Evolutionary conservation across 2,329 filamentous ascomycete genomes (phyloP), one percentile per base, ranked within the genome.

Genomic region (Botrytis elliptica): DNA sequence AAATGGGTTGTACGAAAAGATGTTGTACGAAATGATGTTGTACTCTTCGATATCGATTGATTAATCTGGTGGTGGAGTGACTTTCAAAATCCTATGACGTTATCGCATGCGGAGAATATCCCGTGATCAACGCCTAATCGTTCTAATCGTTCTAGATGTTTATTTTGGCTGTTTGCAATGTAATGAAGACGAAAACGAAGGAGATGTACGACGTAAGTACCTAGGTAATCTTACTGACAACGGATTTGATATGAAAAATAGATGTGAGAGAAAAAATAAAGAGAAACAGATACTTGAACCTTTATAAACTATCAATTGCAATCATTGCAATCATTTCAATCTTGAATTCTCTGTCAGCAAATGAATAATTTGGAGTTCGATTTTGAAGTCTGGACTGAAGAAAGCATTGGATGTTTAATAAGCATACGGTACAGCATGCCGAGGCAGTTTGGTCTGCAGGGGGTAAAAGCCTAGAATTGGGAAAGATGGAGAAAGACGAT

Each of bases 331-430:
- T 36, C 14, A 18, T 1, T n/a, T 66, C 3, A 9, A 49, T 66
- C 38, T 33, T 66, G 33, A 20, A 22, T 49, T 66, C 63, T 66
- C 63, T 49, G 42, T 66, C 42, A 66, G 63, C 42, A 49, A 36
- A 65, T 65, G n/a, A n/a, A 64, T 22, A 33, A 46, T 12, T 29
- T 44, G 62, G 36, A 63, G 38, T 49, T 66, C 64, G 6, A 66
- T 18, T 52, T 33, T 16, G n/a, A 55, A 40, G 65, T 68, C 65
- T 68, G 46, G 65, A 55, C 46, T 49, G 33, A 14, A 12, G 36
- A 46, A 25, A 55, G 46, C 36, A 3, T 18, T 36, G 29, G 2
- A 18, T 68, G 18, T 40, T 36, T 55, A 29, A 40, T 40, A 68
- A 55, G 65, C 65, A 67, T 22, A 4, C 6, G 55, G 18, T 22